phyloP scores from a whole-genome alignment of 805 yeast species.

The Sungouiozyma ichnusensis region DNA sequence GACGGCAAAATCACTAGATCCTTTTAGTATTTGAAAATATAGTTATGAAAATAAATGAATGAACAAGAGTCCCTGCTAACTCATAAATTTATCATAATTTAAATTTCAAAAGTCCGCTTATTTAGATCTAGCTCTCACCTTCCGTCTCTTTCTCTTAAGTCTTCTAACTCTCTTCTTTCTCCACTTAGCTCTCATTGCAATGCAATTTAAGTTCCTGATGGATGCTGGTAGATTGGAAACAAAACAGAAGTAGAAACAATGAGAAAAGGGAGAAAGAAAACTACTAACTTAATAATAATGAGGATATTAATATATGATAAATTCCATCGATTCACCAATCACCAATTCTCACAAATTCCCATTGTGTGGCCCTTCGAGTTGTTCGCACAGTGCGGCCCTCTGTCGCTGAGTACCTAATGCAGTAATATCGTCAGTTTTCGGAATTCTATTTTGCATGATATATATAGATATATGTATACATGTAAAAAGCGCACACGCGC shows the following conservation, averaged over 20 bases:
- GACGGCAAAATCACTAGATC: not conserved
- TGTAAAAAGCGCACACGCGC: too few species aligned
- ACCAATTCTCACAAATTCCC: not conserved
- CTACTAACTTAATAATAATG: not conserved
- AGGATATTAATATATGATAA: not conserved
- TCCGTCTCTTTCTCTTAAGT: conserved; percentile 99
- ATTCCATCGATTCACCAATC: not conserved
- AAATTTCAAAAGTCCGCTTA: conserved; percentile 42
- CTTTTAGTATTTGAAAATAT: not conserved
- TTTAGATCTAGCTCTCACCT: conserved; percentile 99
- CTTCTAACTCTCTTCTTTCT: conserved; percentile 99
- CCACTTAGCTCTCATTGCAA: conserved; percentile 91
- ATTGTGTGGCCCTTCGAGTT: not conserved
- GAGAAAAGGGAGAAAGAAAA: conserved; percentile 1
- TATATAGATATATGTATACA: too few species aligned
- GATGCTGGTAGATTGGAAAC: conserved; percentile 1
- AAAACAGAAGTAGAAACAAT: not conserved
- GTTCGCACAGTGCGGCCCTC: too few species aligned
- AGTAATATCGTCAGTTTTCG: too few species aligned
- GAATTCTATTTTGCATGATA: too few species aligned
- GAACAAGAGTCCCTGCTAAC: not conserved
- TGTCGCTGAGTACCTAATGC: too few species aligned
- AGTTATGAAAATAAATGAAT: not conserved
- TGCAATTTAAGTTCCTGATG: not conserved
- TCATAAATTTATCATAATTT: not conserved